These are phyloP conservation scores for Saturnispora gosingensis DNA, from an alignment of 805 yeast species.

Conservation along the genomic window DNA sequence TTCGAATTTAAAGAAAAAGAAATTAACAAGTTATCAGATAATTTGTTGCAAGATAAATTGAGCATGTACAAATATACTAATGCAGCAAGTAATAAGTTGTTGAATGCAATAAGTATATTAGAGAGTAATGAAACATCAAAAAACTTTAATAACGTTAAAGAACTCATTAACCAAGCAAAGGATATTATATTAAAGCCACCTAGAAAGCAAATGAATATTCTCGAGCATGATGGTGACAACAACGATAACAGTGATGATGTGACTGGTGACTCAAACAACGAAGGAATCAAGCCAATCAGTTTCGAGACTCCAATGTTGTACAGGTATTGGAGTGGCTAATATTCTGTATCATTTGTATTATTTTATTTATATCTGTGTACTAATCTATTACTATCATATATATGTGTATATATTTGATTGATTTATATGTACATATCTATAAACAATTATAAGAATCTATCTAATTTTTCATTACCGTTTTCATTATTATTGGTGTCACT, in stretches of 20 bases:
- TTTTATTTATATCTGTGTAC: not conserved
- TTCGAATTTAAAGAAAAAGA: slow-evolving; percentile 55
- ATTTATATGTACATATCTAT: slow-evolving; percentile 1
- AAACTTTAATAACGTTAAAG: slow-evolving; percentile 16
- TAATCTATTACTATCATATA: not conserved
- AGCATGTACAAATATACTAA: slow-evolving; percentile 55
- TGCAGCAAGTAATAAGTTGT: slow-evolving; percentile 39
- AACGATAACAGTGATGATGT: slow-evolving; percentile 10
- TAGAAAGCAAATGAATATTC: slow-evolving; percentile 25
- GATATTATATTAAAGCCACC: slow-evolving; percentile 25
- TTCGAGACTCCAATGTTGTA: slow-evolving; percentile 53
- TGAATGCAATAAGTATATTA: slow-evolving; percentile 27
- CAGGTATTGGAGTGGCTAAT: slow-evolving; percentile 53
- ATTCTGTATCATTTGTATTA: not conserved
- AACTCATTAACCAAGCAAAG: slow-evolving; percentile 23
- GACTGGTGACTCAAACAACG: slow-evolving; percentile 23
- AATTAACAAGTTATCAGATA: slow-evolving; percentile 55
- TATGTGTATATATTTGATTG: not conserved
- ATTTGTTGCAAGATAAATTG: slow-evolving; percentile 53
- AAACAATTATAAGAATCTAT: slow-evolving; percentile 11
- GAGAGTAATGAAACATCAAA: slow-evolving; percentile 6
- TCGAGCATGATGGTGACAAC: slow-evolving; percentile 21
- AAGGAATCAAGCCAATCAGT: slow-evolving; percentile 44
- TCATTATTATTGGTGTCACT: not conserved
- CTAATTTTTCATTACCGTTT: slow-evolving; percentile 10